These are phyloP conservation scores for Microascus cirrosus DNA, from an alignment of 2,329 filamentous ascomycete species.

Conservation along the genomic window DNA sequence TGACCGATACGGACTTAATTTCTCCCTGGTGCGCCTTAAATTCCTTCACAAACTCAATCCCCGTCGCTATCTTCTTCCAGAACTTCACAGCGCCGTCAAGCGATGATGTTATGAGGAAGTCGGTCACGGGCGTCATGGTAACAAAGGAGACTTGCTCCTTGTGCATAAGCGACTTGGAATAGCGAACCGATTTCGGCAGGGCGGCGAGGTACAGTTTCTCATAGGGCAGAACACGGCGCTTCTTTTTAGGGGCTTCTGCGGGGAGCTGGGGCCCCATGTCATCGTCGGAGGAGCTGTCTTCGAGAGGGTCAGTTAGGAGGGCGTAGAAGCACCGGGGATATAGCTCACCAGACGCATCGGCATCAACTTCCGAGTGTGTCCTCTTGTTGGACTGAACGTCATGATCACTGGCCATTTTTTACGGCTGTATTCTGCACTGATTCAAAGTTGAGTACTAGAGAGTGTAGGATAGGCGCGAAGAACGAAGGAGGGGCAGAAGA, in stretches of 20 bases:
- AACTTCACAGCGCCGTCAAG: slow-evolving; percentile 97
- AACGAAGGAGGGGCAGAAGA: background rate
- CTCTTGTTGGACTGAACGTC: slow-evolving; percentile 18
- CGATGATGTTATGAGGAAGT: slow-evolving; percentile 91
- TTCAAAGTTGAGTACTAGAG: background rate
- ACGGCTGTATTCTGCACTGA: background rate
- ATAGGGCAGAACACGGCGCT: slow-evolving; percentile 79
- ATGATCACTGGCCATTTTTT: slow-evolving; percentile 13
- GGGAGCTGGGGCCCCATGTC: slow-evolving; percentile 91
- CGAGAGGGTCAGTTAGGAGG: slow-evolving; percentile 4
- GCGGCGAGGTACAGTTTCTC: slow-evolving; percentile 92
- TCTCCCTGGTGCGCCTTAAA: slow-evolving; percentile 85
- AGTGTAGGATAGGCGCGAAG: background rate
- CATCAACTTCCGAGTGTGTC: slow-evolving; percentile 1
- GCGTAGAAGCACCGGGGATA: background rate
- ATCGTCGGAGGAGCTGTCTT: slow-evolving; percentile 57
- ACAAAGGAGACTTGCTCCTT: slow-evolving; percentile 86
- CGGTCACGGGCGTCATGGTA: slow-evolving; percentile 79
- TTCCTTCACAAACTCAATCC: slow-evolving; percentile 97
- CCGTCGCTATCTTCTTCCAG: slow-evolving; percentile 89
- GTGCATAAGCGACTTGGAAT: slow-evolving; percentile 97
- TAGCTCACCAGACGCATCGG: slow-evolving; percentile 3
- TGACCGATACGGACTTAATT: slow-evolving; percentile 73
- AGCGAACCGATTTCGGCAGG: slow-evolving; percentile 67
- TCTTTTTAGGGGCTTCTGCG: slow-evolving; percentile 68